Evolutionary conservation across 768 basidiomycete species (phyloP), one percentile per base, ranked within the genome.

Genomic region (Lenzites betulinus): DNA sequence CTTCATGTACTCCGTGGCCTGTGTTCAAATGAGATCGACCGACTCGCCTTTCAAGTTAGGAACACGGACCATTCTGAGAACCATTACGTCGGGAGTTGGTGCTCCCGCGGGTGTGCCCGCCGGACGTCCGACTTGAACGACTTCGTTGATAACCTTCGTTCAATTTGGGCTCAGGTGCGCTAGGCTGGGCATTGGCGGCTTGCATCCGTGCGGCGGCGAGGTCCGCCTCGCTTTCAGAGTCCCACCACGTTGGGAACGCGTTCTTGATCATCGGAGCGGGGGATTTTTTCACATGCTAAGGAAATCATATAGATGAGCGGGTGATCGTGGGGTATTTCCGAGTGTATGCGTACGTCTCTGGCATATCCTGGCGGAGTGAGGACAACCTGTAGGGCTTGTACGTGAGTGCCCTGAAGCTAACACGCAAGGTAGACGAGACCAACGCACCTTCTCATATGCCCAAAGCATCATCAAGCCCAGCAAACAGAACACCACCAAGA

Each of bases 381-480:
- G 8, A 89, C 73, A 41, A 87, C 81, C 90, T 92, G 65, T 2
- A 49, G 18, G 18, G 20, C 23, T 11, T 12, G 46, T 47, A 47
- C 25, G 46, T 5, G 42, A 18, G 22, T 54, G 39, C 25, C 25
- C 9, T 26, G 1, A 47, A 7, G 7, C 11, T 25, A 25, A 26
- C 2, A 11, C 30, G 30, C 30, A 33, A 33, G 30, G 30, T 11
- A 33, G 30, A 33, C 30, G 30, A 11, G 30, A 11, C 11, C 30
- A 33, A 39, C 55, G 51, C 56, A 92, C 93, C 81, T 83, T 85
- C 22, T 81, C 56, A 74, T 95, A 96, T 15, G 87, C 81, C 93
- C 93, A 94, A 0, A 87, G 44, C 79, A 85, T 80, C 82, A 93
- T 83, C n/a, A 87, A 63, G 47, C 83, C 83, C 22, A 95, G 68